Percentiles rank a stretch among this genome's conserved stretches.
phyloP scores from a whole-genome alignment of 495 filamentous ascomycete genomes.

The Penicillium verhagenii region DNA sequence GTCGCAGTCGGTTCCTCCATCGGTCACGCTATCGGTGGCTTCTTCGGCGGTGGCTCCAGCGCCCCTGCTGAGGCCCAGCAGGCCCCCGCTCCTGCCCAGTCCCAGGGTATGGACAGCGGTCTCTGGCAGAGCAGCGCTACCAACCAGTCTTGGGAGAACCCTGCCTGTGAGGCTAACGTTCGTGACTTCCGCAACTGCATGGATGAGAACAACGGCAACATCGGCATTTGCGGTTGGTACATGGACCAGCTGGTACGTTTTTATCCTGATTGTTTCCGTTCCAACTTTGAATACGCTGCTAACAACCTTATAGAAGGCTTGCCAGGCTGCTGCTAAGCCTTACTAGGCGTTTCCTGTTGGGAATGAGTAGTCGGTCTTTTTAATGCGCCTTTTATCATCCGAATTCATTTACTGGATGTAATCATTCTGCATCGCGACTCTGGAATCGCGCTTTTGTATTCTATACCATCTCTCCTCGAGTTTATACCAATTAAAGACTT shows the following conservation, averaged over 20 bases:
- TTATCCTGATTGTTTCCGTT: neutral
- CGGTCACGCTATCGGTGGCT: slow-evolving; percentile 87
- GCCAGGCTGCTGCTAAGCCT: slow-evolving; percentile 83
- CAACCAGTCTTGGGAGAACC: slow-evolving; percentile 42
- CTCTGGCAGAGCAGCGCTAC: slow-evolving; percentile 56
- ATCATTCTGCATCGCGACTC: slow-evolving; percentile 21
- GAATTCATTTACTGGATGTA: slow-evolving; percentile 3
- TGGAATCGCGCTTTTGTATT: slow-evolving; percentile 26
- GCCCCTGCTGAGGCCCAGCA: slow-evolving; percentile 58
- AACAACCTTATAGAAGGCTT: slow-evolving; percentile 68
- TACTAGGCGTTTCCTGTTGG: slow-evolving; percentile 55
- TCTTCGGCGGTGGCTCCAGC: slow-evolving; percentile 68
- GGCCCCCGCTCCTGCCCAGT: slow-evolving; percentile 36
- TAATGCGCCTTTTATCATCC: slow-evolving; percentile 6
- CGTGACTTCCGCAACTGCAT: slow-evolving; percentile 90
- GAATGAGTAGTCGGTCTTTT: slow-evolving; percentile 2
- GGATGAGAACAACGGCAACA: slow-evolving; percentile 87
- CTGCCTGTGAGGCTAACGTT: slow-evolving; percentile 74
- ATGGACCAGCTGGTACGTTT: slow-evolving; percentile 79
- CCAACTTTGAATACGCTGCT: slow-evolving; percentile 13
- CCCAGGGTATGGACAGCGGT: slow-evolving; percentile 47
- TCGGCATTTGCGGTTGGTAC: slow-evolving; percentile 98
- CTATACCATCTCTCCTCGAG: slow-evolving; percentile 28
- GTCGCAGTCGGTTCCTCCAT: slow-evolving; percentile 93
- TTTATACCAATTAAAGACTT: neutral